phyloP scores from a whole-genome alignment of 352 stramenopile species.

The Phytopythium cucurbitacearum region DNA sequence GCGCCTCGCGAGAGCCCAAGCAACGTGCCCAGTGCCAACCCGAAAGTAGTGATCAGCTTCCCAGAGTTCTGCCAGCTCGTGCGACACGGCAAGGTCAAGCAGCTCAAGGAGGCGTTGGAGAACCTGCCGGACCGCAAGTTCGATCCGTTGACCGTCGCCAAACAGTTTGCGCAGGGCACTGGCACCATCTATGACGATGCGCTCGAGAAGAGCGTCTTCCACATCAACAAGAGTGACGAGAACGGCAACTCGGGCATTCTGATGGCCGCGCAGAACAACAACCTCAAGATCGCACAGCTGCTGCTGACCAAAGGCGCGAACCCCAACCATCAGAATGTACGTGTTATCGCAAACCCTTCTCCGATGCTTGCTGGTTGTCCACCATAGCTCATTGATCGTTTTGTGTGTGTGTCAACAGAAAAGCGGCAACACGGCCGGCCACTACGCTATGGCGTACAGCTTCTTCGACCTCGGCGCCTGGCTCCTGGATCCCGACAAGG shows the following conservation, averaged over 20 bases:
- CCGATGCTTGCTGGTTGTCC: neutral
- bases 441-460: conserved; percentile 92
- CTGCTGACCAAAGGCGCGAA: conserved; percentile 87
- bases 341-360: conserved; percentile 6
- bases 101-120: conserved; percentile 85
- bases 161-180: conserved; percentile 70
- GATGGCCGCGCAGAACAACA: conserved; percentile 86
- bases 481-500: conserved; percentile 84
- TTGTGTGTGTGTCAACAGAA: conserved; percentile 22
- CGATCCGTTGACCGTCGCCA: conserved; percentile 64
- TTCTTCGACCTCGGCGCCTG: conserved; percentile 91
- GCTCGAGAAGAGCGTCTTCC: conserved; percentile 88
- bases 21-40: conserved; percentile 9
- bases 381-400: neutral
- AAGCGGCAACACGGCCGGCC: conserved; percentile 88
- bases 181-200: conserved; percentile 90
- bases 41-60: conserved; percentile 58
- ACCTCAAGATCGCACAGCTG: conserved; percentile 86
- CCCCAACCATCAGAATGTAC: conserved; percentile 89
- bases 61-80: conserved; percentile 78
- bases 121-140: conserved; percentile 85
- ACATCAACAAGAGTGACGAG: conserved; percentile 86
- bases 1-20: too few species aligned
- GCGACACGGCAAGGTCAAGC: conserved; percentile 84
- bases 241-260: conserved; percentile 90